Conservation (phyloP, 139 green algal species). For the Chlamydomonas applanata region DNA sequence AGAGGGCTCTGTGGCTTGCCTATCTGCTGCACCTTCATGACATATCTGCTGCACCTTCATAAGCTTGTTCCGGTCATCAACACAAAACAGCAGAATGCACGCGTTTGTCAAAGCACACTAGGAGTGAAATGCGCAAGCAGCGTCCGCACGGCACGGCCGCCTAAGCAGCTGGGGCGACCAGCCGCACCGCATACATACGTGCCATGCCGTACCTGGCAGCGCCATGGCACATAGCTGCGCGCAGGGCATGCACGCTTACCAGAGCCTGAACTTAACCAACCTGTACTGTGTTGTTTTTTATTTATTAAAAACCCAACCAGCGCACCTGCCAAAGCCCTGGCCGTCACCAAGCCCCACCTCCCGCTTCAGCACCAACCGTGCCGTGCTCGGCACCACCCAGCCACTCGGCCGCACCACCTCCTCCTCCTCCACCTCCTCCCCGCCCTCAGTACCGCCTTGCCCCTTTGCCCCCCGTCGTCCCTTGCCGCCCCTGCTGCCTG, state of each 20-base stretch:
- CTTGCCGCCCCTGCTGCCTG: not conserved
- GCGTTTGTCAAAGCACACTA: not conserved
- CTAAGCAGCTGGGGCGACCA: no score
- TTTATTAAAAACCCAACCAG: constrained; percentile 8
- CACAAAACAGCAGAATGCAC: no score
- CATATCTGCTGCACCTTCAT: no score
- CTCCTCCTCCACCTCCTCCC: no score
- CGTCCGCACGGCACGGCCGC: not conserved
- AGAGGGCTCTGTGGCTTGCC: no score
- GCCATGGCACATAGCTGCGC: not conserved
- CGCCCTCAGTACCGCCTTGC: no score
- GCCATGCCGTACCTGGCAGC: no score
- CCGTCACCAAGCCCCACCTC: constrained; percentile 20
- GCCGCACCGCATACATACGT: no score
- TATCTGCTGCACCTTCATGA: no score
- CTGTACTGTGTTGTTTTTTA: not conserved
- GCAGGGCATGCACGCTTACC: not conserved
- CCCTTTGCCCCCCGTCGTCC: not conserved
- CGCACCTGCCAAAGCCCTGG: constrained; percentile 13
- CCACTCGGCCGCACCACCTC: not conserved
- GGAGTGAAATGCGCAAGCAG: not conserved
- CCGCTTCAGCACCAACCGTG: constrained; percentile 28
- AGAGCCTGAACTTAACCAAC: not conserved
- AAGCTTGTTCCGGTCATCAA: no score
- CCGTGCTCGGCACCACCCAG: constrained; percentile 15